Evolutionary conservation across 306 rosid species (phyloP).

Genomic region (Canavalia gladiata): DNA sequence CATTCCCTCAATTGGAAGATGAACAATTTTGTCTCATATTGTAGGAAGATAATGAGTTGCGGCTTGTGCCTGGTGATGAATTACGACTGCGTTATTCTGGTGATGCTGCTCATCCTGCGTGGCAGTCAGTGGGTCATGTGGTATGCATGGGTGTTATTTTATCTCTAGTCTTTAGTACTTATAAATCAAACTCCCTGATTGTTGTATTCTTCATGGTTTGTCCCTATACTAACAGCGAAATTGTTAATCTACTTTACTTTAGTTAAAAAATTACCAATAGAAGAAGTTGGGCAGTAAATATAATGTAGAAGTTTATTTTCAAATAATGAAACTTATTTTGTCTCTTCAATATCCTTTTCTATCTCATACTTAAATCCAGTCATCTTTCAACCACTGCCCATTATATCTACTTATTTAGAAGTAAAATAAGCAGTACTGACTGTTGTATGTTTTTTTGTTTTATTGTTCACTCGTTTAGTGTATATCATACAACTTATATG

Average conservation of each 20-base stretch:
- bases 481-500: neutral
- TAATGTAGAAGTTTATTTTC: slow-evolving; percentile 10
- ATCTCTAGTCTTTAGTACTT: slow-evolving; percentile 1
- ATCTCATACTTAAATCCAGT: neutral
- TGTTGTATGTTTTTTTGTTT: neutral
- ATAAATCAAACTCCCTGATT: neutral
- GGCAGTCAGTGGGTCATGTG: slow-evolving; percentile 99
- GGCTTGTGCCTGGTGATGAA: slow-evolving; percentile 99
- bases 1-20: neutral
- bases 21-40: slow-evolving; percentile 45
- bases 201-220: neutral
- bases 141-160: slow-evolving; percentile 57
- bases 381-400: neutral
- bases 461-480: slow-evolving; percentile 6
- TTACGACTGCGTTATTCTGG: slow-evolving; percentile 97
- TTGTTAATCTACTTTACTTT: neutral
- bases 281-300: neutral
- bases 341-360: neutral
- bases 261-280: neutral
- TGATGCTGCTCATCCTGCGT: slow-evolving; percentile 99
- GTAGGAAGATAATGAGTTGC: slow-evolving; percentile 98
- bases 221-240: neutral
- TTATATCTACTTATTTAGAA: slow-evolving; percentile 11
- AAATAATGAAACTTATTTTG: slow-evolving; percentile 3
- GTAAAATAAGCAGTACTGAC: neutral